Base-by-base conservation (phyloP, 495 filamentous ascomycete species). In the Tuber brumale region DNA sequence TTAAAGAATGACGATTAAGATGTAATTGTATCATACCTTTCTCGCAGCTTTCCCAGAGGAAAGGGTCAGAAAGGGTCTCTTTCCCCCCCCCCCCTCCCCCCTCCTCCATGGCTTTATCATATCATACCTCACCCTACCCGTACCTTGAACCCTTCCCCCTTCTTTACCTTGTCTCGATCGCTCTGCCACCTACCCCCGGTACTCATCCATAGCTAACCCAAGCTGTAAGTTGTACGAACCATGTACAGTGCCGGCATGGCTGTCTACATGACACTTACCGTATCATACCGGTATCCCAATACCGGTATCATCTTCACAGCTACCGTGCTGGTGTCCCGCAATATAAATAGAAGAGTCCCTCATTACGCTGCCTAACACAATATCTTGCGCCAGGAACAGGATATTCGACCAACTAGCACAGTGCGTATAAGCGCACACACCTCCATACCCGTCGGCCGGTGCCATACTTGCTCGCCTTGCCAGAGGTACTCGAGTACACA, bases 1-100 rank as follows among this genome's bases (percentile, higher is more conserved):
- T 43, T 41, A 43, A 21, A 51, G 72, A 66, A 74, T 74, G 71
- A 72, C 71, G 51, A 69, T 72, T 51, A 69, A 31, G 18, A 14
- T 27, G 51, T n/a, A 14, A 57, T 7, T 27, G n/a, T 57, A 46
- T 12, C 1, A 12, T 19, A 27, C 51, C 51, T 57, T 57, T 57
- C n/a, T 27, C 51, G 27, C 7, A 12, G 51, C 51, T 31, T 7
- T 31, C 57, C 57, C 12, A n/a, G 27, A 18, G 57, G 57, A 31
- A 61, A 66, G n/a, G 57, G 57, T 31, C 12, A 31, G 57, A 66
- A 66, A 31, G 57, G 23, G 57, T 66, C n/a, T 16, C 46, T n/a
- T 51, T 51, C 2, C 5, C 44, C 46, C 23, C 46, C 10, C 45
- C 46, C 46, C 21, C 9, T n/a, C n/a, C n/a, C n/a, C n/a, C 51